Percentiles rank a stretch among this genome's conserved stretches.
phyloP scores from a whole-genome alignment of 148 eudicot species.

The Spergularia bocconei region DNA sequence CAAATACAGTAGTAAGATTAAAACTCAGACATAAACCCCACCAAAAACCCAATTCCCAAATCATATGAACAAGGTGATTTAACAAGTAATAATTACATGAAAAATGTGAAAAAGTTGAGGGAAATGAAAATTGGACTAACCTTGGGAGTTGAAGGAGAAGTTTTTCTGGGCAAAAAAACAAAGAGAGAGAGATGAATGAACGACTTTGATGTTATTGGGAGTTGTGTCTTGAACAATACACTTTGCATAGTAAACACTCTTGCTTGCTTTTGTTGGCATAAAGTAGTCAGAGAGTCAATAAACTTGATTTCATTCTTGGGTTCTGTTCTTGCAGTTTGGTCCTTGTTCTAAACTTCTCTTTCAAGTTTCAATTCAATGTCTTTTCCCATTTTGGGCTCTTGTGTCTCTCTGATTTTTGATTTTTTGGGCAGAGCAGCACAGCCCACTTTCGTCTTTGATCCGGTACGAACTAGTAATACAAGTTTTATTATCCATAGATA shows the following conservation, averaged over 20 bases:
- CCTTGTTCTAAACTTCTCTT: background rate
- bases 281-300: conserved; percentile 10
- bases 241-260: conserved; percentile 10
- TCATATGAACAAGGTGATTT: conserved; percentile 9
- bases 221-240: background rate
- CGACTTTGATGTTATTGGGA: conserved; percentile 5
- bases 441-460: too few species aligned
- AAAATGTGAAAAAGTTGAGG: conserved; percentile 8
- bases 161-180: conserved; percentile 2
- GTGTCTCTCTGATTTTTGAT: too few species aligned
- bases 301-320: too few species aligned
- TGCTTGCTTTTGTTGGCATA: background rate
- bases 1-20: background rate
- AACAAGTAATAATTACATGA: background rate
- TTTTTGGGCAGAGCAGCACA: too few species aligned
- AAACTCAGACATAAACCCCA: background rate
- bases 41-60: background rate
- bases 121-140: conserved; percentile 32
- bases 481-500: too few species aligned
- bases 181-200: background rate
- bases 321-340: background rate
- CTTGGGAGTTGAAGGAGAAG: conserved; percentile 37
- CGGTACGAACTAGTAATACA: too few species aligned
- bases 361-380: background rate
- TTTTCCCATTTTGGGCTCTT: background rate